Percentiles rank a stretch among this genome's conserved stretches.
Evolutionary conservation across 1,284 basidiomycete species (phyloP).

Genomic region (Earliella scabrosa): DNA sequence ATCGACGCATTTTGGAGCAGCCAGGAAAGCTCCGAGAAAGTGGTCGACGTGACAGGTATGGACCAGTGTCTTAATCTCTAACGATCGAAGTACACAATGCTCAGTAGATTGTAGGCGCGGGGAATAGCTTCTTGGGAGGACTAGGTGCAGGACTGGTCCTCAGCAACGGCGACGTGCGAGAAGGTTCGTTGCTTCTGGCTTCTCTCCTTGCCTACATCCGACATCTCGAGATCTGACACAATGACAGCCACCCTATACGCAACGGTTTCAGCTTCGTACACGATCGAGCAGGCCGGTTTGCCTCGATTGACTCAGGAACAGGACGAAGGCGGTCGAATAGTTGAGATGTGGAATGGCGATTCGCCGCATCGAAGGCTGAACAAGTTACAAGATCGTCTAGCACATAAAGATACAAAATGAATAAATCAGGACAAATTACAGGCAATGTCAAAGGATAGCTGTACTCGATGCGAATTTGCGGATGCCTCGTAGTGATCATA

Average conservation of each 20-base stretch:
- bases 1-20: constrained; percentile 76
- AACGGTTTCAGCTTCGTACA: constrained; percentile 81
- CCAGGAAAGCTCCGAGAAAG: constrained; percentile 45
- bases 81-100: neutral
- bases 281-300: constrained; percentile 82
- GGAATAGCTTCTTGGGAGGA: constrained; percentile 88
- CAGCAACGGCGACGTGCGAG: constrained; percentile 58
- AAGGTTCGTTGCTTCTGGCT: constrained; percentile 65
- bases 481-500: constrained; percentile 25
- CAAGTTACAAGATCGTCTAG: constrained; percentile 41
- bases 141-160: constrained; percentile 74
- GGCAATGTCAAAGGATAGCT: constrained; percentile 13
- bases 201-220: no score
- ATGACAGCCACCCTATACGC: constrained; percentile 75
- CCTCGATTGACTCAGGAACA: constrained; percentile 46
- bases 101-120: constrained; percentile 61
- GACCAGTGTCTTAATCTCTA: neutral
- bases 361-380: constrained; percentile 58
- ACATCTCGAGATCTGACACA: no score
- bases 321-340: constrained; percentile 33
- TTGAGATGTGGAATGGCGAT: constrained; percentile 72
- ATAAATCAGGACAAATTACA: constrained; percentile 34
- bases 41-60: constrained; percentile 86
- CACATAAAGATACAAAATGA: constrained; percentile 28
- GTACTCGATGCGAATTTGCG: constrained; percentile 15